Evolutionary conservation across 179 eudicot species (phyloP), one percentile per base, ranked within the genome.

Genomic region (Spinacia oleracea): DNA sequence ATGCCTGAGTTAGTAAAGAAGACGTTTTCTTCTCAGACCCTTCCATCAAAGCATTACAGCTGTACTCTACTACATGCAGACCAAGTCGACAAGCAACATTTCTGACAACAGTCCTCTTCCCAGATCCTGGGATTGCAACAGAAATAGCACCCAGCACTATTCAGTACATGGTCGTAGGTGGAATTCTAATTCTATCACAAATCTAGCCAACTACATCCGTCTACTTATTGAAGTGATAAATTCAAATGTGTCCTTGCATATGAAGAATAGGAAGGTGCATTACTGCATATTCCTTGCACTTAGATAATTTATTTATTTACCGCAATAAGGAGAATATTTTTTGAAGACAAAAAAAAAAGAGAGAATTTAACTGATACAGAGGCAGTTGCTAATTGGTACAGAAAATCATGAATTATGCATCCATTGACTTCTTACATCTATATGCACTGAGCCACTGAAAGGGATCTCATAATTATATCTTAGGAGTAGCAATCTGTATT

Each of bases 11-110:
- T 69, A 94, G 86, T 80, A 91, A 86, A 53, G 84, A 81, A 70
- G 96, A 85, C 70, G 84, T 82, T 74, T 93, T 94, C 76, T 87
- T 90, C 72, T 92, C 97, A 78, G 98, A 88, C 72, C 93, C 87
- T 59, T 87, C 87, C 91, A 89, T 77, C 27, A 94, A 82, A 87
- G 79, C 78, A 78, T 89, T 91, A 81, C 98, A 94, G 83, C 88
- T 89, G 82, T 82, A 93, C 83, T 94, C 98, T 74, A 90, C 96
- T 46, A 94, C 91, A 85, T 94, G 98, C 82, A 94, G 88, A 72
- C 98, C 98, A 83, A 94, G 85, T 62, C 87, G 87, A 72, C 85
- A 82, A 87, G 97, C 94, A 81, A 94, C 89, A 87, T 88, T 86
- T 82, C 85, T 90, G 73, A 91, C 90, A 82, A 90, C 95, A 75